Evolutionary conservation across 2,329 filamentous ascomycete genomes (phyloP).

Genomic region (Zymoseptoria tritici): DNA sequence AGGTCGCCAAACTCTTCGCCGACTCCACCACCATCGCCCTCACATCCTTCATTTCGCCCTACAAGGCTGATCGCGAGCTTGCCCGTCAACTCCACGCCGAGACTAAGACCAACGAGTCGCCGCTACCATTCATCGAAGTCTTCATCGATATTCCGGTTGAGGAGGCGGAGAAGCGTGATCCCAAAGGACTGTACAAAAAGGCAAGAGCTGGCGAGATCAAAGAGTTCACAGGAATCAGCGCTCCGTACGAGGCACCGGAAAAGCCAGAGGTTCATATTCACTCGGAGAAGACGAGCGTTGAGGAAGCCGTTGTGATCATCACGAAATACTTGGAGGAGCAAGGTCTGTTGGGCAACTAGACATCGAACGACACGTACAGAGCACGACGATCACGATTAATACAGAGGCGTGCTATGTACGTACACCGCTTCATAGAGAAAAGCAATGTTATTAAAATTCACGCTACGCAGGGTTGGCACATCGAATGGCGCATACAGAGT

Average conservation of each 20-base stretch:
- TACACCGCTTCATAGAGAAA: not conserved
- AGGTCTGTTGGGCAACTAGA: slow-evolving; percentile 35
- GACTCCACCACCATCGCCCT: slow-evolving; percentile 81
- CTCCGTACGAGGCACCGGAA: slow-evolving; percentile 86
- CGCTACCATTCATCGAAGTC: slow-evolving; percentile 86
- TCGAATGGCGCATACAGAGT: not conserved
- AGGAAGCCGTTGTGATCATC: slow-evolving; percentile 83
- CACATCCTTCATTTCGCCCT: slow-evolving; percentile 95
- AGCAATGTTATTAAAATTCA: not conserved
- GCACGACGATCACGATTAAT: not conserved
- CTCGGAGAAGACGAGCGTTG: slow-evolving; percentile 73
- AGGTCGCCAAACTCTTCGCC: slow-evolving; percentile 90
- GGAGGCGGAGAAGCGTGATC: slow-evolving; percentile 89
- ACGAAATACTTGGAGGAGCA: slow-evolving; percentile 67
- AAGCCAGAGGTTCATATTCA: slow-evolving; percentile 80
- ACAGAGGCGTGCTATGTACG: not conserved
- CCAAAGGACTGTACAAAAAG: slow-evolving; percentile 98
- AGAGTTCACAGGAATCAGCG: slow-evolving; percentile 92
- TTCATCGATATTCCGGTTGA: slow-evolving; percentile 86
- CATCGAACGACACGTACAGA: not conserved
- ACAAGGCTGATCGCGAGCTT: slow-evolving; percentile 74
- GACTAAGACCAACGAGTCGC: slow-evolving; percentile 46
- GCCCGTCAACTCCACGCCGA: slow-evolving; percentile 73
- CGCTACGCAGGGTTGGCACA: not conserved
- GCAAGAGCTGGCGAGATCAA: slow-evolving; percentile 88